Evolutionary conservation across 2,329 filamentous ascomycete species (phyloP).

Genomic region (Ceratocystiopsis brevicomis): DNA sequence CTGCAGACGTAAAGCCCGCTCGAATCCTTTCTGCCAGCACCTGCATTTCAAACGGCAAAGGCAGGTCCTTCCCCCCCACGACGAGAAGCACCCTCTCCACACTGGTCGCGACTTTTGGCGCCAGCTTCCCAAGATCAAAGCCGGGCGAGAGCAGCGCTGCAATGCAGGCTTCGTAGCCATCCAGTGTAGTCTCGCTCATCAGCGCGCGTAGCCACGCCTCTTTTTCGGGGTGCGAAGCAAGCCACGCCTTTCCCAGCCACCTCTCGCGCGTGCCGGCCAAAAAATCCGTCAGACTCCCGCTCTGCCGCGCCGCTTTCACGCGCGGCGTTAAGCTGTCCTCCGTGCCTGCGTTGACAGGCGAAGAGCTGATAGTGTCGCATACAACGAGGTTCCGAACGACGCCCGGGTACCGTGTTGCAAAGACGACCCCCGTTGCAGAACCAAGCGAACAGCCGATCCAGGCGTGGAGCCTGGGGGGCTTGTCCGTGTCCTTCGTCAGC

Average conservation of each 20-base stretch:
- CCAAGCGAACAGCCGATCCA: constrained; percentile 29
- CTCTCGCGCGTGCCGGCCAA: constrained; percentile 3
- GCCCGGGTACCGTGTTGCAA: constrained; percentile 20
- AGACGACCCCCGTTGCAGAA: constrained; percentile 21
- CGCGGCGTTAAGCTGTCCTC: constrained; percentile 19
- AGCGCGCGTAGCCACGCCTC: constrained; percentile 5
- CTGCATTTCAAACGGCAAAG: constrained; percentile 20
- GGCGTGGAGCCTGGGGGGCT: constrained; percentile 15
- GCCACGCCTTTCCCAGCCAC: constrained; percentile 18
- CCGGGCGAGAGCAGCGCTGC: constrained; percentile 18
- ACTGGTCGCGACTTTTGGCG: constrained; percentile 14
- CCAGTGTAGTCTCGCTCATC: constrained; percentile 21
- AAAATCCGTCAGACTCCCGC: background rate
- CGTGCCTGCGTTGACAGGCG: constrained; percentile 17
- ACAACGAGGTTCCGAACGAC: constrained; percentile 20
- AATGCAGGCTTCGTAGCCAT: constrained; percentile 24
- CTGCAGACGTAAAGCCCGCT: constrained; percentile 13
- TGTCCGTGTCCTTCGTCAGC: background rate
- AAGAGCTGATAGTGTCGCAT: constrained; percentile 23
- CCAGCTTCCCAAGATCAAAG: constrained; percentile 20
- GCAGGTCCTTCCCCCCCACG: constrained; percentile 23
- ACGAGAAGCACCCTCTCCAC: constrained; percentile 21
- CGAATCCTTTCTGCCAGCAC: constrained; percentile 19
- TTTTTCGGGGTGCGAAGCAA: constrained; percentile 14
- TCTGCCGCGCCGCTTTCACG: constrained; percentile 16